Evolutionary conservation across 106 monocot genomes (phyloP).

Genomic region (Amphibolis antarctica): DNA sequence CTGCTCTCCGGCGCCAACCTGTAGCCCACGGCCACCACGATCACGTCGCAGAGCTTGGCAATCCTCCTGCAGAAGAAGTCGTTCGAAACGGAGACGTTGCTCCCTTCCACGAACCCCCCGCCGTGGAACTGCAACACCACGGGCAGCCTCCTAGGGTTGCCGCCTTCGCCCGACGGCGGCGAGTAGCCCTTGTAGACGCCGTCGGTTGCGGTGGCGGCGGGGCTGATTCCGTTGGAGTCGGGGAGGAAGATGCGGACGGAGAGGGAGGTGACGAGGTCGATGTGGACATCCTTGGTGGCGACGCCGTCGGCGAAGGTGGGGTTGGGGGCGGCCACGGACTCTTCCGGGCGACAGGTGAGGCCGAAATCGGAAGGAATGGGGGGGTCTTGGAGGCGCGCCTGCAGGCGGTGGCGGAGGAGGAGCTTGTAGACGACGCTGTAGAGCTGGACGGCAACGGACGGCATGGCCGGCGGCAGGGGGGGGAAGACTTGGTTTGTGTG

Average conservation of each 20-base stretch:
- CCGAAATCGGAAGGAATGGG: constrained; percentile 1
- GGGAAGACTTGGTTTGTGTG: too few relatives aligned
- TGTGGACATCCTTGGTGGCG: constrained; percentile 77
- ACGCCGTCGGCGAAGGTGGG: constrained; percentile 34
- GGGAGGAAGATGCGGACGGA: constrained; percentile 86
- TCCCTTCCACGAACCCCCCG: too few relatives aligned
- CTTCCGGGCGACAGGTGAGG: constrained; percentile 40
- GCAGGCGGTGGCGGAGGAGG: constrained; percentile 34
- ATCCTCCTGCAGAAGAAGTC: constrained; percentile 15
- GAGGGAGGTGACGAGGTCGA: constrained; percentile 71
- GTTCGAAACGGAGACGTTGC: too few relatives aligned
- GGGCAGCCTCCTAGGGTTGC: too few relatives aligned
- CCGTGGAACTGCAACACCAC: too few relatives aligned
- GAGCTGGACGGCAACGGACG: constrained; percentile 33
- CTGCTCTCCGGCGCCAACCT: constrained; percentile 14
- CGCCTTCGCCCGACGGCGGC: too few relatives aligned
- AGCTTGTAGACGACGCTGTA: constrained; percentile 50
- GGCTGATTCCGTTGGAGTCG: constrained; percentile 13
- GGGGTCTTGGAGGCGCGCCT: constrained; percentile 9
- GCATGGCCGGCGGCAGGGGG: constrained; percentile 23
- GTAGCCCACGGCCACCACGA: constrained; percentile 11
- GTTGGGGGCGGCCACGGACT: constrained; percentile 27
- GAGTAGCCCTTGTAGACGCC: too few relatives aligned
- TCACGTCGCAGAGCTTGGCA: constrained; percentile 20
- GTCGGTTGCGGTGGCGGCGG: background rate